These are phyloP conservation scores for Vaccinium myrtillus DNA, from an alignment of 148 eudicot species.

Conservation along the genomic window DNA sequence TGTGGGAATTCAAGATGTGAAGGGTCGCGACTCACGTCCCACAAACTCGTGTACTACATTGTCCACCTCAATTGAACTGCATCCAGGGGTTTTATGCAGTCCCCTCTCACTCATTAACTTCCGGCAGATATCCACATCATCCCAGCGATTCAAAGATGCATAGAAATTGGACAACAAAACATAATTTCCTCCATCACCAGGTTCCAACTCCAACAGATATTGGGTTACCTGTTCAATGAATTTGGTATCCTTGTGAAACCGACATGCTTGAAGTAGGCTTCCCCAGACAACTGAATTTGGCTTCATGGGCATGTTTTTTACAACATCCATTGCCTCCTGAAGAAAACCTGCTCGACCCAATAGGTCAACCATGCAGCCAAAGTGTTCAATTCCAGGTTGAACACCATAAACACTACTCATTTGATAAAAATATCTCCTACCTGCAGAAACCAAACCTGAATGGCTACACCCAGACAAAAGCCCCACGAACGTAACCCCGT, in stretches of 20 bases:
- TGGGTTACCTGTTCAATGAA: conserved; percentile 16
- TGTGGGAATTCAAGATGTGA: conserved; percentile 31
- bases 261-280: conserved; percentile 31
- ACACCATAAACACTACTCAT: conserved; percentile 23
- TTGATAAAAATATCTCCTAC: conserved; percentile 24
- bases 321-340: conserved; percentile 26
- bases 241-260: conserved; percentile 21
- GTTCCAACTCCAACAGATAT: conserved; percentile 26
- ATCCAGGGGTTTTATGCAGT: conserved; percentile 43
- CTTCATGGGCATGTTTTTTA: conserved; percentile 26
- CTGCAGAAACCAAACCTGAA: conserved; percentile 24
- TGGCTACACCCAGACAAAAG: conserved; percentile 28
- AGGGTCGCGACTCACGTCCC: conserved; percentile 25
- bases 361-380: conserved; percentile 30
- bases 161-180: conserved; percentile 45
- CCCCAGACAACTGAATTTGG: conserved; percentile 32
- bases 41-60: conserved; percentile 38
- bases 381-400: conserved; percentile 31
- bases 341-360: conserved; percentile 27
- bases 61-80: conserved; percentile 49
- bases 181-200: conserved; percentile 39
- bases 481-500: conserved; percentile 26
- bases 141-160: conserved; percentile 37
- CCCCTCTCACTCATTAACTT: conserved; percentile 30
- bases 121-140: conserved; percentile 32